Base-by-base conservation (phyloP, 1,139 yeast species). In the Cylindricascospora bacillispora region DNA sequence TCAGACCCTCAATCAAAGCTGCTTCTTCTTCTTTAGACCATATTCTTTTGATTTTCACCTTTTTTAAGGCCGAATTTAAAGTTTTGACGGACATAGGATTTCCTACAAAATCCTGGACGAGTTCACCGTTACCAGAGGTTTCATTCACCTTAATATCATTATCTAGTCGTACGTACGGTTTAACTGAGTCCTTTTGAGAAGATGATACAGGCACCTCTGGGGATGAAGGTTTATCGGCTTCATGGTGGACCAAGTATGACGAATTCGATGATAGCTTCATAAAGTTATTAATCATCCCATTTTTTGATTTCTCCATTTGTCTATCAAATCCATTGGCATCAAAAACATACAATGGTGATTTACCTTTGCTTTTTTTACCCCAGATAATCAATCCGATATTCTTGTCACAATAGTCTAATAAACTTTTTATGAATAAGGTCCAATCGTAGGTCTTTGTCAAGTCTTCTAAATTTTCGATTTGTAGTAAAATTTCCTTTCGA, bases 1-100 rank as follows among this genome's bases (percentile, higher is more conserved):
- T 82, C 33, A 89, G 61, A 0, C 95, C 97, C 35, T 75, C 76
- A 28, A 81, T 62, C 22, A 89, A 62, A 0, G 95, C 93, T 25
- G 70, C 73, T 47, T 89, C 97, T 52, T 89, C 98, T 22, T 77
- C 92, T 36, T 73, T 62, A 0, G 93, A 72, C 98, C 98, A 89
- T 5, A 83, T 74, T 34, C 61, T 44, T 46, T 59, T 56, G 28
- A 54, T 45, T 33, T 45, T 49, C 5, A 6, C 27, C 19, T 13
- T 21, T 25, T 13, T 25, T 25, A 24, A 20, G 16, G 24, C 32
- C 4, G 24, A 6, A 10, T 13, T 22, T 16, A 7, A 10, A 18
- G 21, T 18, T 18, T 18, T 18, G 21, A 10, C 21, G 2, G 24
- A 21, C 15, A 17, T 20, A 10, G 25, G 19, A 12, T 27, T 22